Percentiles rank a stretch among this genome's conserved stretches.
Evolutionary conservation across 2,329 filamentous ascomycete species (phyloP).

Genomic region (Dichotomopilus funicola): DNA sequence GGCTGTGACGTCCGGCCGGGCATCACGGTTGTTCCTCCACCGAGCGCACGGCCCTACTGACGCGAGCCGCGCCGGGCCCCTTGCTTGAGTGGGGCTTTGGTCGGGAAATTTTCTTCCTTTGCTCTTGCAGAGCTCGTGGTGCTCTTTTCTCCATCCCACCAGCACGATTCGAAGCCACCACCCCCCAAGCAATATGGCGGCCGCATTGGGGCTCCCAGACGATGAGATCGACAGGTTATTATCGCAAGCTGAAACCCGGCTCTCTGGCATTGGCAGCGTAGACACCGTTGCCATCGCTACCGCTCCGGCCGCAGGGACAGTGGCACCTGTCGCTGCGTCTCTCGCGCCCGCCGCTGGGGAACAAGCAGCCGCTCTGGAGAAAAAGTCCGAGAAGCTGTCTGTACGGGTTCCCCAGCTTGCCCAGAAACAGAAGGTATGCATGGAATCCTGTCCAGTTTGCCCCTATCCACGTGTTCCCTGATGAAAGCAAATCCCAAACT

Average conservation of each 20-base stretch:
- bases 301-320: constrained; percentile 13
- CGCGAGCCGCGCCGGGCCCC: no score
- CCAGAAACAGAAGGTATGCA: constrained; percentile 30
- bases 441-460: neutral
- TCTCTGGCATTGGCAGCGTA: constrained; percentile 24
- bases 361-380: constrained; percentile 12
- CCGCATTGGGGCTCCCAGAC: constrained; percentile 28
- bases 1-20: neutral
- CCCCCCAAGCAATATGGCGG: constrained; percentile 22
- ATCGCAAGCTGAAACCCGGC: constrained; percentile 34
- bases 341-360: constrained; percentile 16
- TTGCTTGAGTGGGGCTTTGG: neutral
- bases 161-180: neutral
- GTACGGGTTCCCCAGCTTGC: constrained; percentile 27
- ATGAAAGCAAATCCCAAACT: constrained; percentile 70
- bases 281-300: constrained; percentile 12
- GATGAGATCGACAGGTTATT: constrained; percentile 34
- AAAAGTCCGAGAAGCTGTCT: constrained; percentile 24
- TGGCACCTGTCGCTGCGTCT: constrained; percentile 12
- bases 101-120: neutral
- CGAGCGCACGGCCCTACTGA: constrained; percentile 4
- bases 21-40: constrained; percentile 19
- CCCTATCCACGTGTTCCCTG: constrained; percentile 41
- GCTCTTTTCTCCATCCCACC: neutral
- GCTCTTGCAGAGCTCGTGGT: neutral